Percentiles rank a stretch among this genome's conserved stretches.
phyloP scores from a whole-genome alignment of 192 early-diverging fungal genomes.

The Spizellomyces sp. region DNA sequence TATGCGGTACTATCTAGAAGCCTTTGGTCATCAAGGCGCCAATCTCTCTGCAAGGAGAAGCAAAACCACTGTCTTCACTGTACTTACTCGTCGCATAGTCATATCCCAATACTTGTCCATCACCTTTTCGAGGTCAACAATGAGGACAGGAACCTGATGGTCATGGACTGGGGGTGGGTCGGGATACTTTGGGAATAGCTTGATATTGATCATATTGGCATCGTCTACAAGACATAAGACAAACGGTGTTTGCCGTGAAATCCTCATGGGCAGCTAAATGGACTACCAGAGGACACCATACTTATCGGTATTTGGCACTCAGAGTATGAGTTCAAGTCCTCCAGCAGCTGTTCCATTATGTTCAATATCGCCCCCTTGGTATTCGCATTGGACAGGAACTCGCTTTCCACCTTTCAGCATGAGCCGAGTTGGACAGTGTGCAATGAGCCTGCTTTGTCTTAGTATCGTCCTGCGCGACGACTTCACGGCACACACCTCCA shows the following conservation, averaged over 20 bases:
- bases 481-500: slow-evolving; percentile 60
- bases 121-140: slow-evolving; percentile 63
- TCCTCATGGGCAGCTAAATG: background rate
- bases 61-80: too few relatives aligned
- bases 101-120: slow-evolving; percentile 91
- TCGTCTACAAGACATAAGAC: slow-evolving; percentile 54
- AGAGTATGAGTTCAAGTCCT: slow-evolving; percentile 82
- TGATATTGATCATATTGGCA: slow-evolving; percentile 80
- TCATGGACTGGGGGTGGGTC: slow-evolving; percentile 76
- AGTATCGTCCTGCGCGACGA: too few relatives aligned
- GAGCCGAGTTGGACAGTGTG: background rate
- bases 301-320: slow-evolving; percentile 88
- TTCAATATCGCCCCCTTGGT: slow-evolving; percentile 62
- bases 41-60: background rate
- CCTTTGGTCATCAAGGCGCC: background rate
- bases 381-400: slow-evolving; percentile 53
- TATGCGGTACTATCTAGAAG: slow-evolving; percentile 64
- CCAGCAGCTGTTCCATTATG: slow-evolving; percentile 81
- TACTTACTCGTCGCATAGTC: slow-evolving; percentile 68
- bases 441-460: too few relatives aligned
- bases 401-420: slow-evolving; percentile 55
- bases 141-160: slow-evolving; percentile 81
- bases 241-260: background rate
- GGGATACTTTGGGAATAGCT: slow-evolving; percentile 78
- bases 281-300: slow-evolving; percentile 28